Evolutionary conservation across 352 stramenopile species (phyloP), one percentile per base, ranked within the genome.

Genomic region (Elongisporangium senticosum): DNA sequence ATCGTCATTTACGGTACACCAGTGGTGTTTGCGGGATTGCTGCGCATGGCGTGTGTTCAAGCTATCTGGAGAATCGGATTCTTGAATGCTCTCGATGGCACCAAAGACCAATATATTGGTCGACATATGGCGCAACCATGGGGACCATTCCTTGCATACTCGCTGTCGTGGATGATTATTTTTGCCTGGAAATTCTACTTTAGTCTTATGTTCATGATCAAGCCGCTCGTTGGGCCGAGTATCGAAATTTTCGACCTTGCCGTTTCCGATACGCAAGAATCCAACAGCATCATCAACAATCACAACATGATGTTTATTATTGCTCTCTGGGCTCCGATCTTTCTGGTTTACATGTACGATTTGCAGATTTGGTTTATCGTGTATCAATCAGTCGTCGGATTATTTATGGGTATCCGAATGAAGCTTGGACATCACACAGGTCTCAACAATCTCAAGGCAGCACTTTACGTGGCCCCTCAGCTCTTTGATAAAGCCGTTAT

Each of bases 341-440:
- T 95, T 49, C 67, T 93, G 24, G 85, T 95, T 37, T 95, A 92
- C 63, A 83, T 95, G 61, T 95, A 95, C 75, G 85, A 95, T 61
- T 62, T 79, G 14, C 85, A 95, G 72, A 95, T 95, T 68, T 95
- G 83, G 79, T 88, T 95, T 55, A 90, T 87, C 39, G 43, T 95
- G 28, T 90, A 80, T 59, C 86, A 95, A 58, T 83, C 82, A 7
- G 67, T 95, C 33, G 59, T 93, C 13, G 86, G 86, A 14, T 40
- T 89, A n/a, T 65, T 85, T 19, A 89, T 91, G 64, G 86, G 86
- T 23, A 73, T 91, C 22, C 68, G 71, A 2, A 86, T 86, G 68
- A 85, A 88, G 24, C 83, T 95, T 55, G 85, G 85, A 0, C 79
- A 92, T 62, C 90, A 88, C 55, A 69, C 83, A 13, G 72, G 74